Evolutionary conservation across 75 land plant species (phyloP).

Genomic region (Adiantum capillusveneris): DNA sequence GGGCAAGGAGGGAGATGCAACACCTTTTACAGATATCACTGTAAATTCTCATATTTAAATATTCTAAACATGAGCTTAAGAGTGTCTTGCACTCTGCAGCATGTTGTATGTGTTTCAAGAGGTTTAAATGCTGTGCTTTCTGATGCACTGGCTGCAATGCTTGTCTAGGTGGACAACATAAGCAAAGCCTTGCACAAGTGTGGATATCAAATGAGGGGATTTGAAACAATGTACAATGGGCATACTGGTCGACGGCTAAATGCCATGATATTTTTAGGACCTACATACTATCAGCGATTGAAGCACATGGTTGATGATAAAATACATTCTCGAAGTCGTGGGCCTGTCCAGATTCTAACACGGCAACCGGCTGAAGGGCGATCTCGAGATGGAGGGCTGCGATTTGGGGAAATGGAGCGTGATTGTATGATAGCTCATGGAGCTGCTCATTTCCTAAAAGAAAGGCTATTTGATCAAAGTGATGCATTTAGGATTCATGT

Average conservation of each 20-base stretch:
- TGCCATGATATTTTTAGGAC: constrained; percentile 97
- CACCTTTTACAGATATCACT: constrained; percentile 99
- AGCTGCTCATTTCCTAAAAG: constrained; percentile 96
- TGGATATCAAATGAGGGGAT: constrained; percentile 99
- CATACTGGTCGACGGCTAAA: constrained; percentile 81
- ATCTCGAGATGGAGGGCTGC: constrained; percentile 97
- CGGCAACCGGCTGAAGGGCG: constrained; percentile 99
- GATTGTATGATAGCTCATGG: constrained; percentile 99
- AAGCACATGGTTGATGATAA: constrained; percentile 99
- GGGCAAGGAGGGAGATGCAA: constrained; percentile 99
- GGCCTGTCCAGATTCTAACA: constrained; percentile 96
- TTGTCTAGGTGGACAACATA: constrained; percentile 80
- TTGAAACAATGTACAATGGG: constrained; percentile 99
- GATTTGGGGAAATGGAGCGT: constrained; percentile 99
- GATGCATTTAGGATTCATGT: constrained; percentile 98
- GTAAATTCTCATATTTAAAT: constrained; percentile 60
- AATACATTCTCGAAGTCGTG: constrained; percentile 96
- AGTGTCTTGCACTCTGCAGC: no score
- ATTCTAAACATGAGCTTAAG: no score
- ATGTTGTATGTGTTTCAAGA: no score
- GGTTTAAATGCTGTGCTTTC: no score
- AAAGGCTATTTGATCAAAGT: constrained; percentile 95
- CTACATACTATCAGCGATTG: constrained; percentile 93
- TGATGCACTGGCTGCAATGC: no score
- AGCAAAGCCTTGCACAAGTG: constrained; percentile 98